Conservation (phyloP, 2,329 filamentous ascomycete species). For the Clonostachys solani region DNA sequence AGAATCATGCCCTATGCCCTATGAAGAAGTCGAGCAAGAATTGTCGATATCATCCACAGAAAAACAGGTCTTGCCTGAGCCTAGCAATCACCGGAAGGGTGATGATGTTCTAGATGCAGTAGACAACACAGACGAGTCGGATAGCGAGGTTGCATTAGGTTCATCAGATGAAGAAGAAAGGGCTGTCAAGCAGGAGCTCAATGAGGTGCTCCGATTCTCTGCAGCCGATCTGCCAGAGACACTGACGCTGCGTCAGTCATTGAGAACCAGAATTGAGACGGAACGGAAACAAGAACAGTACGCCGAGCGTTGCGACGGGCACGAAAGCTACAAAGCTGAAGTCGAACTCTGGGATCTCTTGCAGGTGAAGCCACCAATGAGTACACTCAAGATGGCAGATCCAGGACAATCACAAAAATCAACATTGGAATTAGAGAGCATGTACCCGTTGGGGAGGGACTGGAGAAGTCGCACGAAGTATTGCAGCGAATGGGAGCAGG, state of each 20-base stretch:
- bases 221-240: slow-evolving; percentile 32
- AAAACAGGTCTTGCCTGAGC: neutral
- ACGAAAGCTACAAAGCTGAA: slow-evolving; percentile 34
- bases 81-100: neutral
- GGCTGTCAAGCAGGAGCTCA: slow-evolving; percentile 27
- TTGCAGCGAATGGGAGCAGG: slow-evolving; percentile 37
- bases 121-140: slow-evolving; percentile 6
- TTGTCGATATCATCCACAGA: slow-evolving; percentile 13
- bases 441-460: slow-evolving; percentile 26
- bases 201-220: slow-evolving; percentile 36
- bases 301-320: slow-evolving; percentile 35
- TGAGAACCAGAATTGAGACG: slow-evolving; percentile 29
- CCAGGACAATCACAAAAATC: slow-evolving; percentile 17
- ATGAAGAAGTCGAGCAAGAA: slow-evolving; percentile 35
- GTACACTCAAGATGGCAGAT: slow-evolving; percentile 20
- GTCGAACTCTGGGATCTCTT: slow-evolving; percentile 39
- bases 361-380: slow-evolving; percentile 27
- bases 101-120: slow-evolving; percentile 4
- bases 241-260: slow-evolving; percentile 22
- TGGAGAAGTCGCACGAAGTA: slow-evolving; percentile 33
- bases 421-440: slow-evolving; percentile 23
- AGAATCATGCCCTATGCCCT: slow-evolving; percentile 23
- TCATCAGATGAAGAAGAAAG: slow-evolving; percentile 14
- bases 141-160: slow-evolving; percentile 4
- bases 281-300: slow-evolving; percentile 37